Conservation (phyloP, 192 early-diverging fungal genomes). For the Phycomyces blakesleeanus region DNA sequence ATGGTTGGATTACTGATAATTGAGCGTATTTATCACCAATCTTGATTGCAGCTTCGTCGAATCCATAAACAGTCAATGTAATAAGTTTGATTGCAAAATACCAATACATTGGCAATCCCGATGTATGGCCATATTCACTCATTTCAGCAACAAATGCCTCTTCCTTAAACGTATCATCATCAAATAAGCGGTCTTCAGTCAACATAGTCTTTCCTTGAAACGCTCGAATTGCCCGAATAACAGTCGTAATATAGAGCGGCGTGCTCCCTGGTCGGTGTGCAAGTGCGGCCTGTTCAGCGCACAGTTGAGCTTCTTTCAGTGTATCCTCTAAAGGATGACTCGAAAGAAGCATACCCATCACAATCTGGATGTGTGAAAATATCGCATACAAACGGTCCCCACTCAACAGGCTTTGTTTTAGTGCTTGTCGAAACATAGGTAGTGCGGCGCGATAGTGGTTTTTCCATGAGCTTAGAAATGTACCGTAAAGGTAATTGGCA, state of each 20-base stretch:
- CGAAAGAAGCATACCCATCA: conserved; percentile 16
- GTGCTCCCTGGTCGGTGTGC: not conserved
- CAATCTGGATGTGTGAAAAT: conserved; percentile 21
- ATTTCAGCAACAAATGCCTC: not conserved
- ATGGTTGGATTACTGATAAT: conserved; percentile 7
- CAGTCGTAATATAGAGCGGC: not conserved
- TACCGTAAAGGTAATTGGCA: conserved; percentile 20
- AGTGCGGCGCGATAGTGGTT: conserved; percentile 18
- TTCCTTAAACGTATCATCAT: conserved; percentile 27
- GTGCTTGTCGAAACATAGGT: conserved; percentile 20
- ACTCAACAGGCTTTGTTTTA: conserved; percentile 18
- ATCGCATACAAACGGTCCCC: conserved; percentile 27
- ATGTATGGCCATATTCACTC: not conserved
- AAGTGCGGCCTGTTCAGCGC: conserved; percentile 15
- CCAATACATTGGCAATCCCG: conserved; percentile 11
- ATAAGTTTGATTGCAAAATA: conserved; percentile 23
- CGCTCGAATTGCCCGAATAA: conserved; percentile 19
- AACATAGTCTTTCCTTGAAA: conserved; percentile 33
- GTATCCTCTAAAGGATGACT: conserved; percentile 19
- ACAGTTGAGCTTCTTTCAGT: conserved; percentile 26
- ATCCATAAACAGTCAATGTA: conserved; percentile 13
- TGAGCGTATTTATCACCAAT: conserved; percentile 15
- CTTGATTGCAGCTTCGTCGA: conserved; percentile 18
- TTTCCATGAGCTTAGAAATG: conserved; percentile 24
- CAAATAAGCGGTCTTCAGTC: conserved; percentile 19